A percentile compares a stretch with the other conserved stretches of the same genome.
Conservation (phyloP, 179 eudicot genomes). For the Monotropa hypopitys region DNA sequence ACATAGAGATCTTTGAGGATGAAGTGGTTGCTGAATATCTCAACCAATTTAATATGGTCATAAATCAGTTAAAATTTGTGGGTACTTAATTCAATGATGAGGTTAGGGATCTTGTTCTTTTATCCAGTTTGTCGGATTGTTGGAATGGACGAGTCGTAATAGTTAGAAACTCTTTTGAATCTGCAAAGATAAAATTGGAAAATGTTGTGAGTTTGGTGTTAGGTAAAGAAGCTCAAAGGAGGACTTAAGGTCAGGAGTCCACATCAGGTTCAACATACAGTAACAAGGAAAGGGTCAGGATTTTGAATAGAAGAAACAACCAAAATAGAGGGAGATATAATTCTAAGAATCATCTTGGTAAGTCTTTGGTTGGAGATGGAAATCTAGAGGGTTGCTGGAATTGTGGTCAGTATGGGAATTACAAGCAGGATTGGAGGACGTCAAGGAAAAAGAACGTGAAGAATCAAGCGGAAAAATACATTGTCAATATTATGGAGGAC, state of each 20-base stretch:
- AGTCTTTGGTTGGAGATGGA: too few species aligned
- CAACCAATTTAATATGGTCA: neutral
- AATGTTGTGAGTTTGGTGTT: neutral
- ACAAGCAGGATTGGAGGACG: neutral
- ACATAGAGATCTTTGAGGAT: neutral
- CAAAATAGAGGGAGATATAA: too few species aligned
- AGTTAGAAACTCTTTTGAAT: neutral
- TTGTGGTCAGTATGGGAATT: neutral
- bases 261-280: neutral
- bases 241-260: neutral
- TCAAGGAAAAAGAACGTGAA: neutral
- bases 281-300: neutral
- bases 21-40: neutral
- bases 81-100: constrained; percentile 4
- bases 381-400: neutral
- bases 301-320: neutral
- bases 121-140: neutral
- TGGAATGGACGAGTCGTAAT: neutral
- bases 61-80: neutral
- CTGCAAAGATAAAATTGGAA: neutral
- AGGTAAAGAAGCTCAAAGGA: neutral
- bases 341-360: too few species aligned
- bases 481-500: neutral
- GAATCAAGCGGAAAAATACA: neutral
- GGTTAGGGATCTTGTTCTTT: constrained; percentile 6